A percentile compares a stretch with the other conserved stretches of the same genome.
These are phyloP conservation scores for Solanum microdontum DNA, from an alignment of 257 asterid species.

Conservation along the genomic window DNA sequence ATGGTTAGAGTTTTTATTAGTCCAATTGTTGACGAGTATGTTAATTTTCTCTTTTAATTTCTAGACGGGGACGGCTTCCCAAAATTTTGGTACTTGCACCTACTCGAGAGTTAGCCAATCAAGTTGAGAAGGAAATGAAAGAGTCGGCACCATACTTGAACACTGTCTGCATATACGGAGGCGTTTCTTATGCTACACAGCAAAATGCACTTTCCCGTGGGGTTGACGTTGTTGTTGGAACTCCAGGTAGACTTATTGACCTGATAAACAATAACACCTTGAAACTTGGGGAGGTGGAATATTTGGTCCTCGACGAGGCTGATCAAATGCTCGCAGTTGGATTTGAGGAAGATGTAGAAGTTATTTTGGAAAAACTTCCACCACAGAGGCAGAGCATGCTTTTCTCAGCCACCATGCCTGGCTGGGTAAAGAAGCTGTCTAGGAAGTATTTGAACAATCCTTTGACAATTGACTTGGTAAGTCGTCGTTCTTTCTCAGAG, in stretches of 20 bases:
- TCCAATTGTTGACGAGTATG: neutral
- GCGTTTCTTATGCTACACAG: constrained; percentile 69
- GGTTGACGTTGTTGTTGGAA: constrained; percentile 92
- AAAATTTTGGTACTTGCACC: constrained; percentile 91
- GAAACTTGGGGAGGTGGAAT: constrained; percentile 74
- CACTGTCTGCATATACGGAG: constrained; percentile 76
- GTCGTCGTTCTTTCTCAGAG: neutral
- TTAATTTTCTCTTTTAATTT: constrained; percentile 5
- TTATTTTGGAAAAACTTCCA: constrained; percentile 64
- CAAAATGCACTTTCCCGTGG: constrained; percentile 80
- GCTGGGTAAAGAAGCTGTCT: constrained; percentile 87
- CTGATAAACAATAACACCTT: constrained; percentile 53
- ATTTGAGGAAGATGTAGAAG: constrained; percentile 92
- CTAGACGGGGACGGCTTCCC: constrained; percentile 78
- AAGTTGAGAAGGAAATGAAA: constrained; percentile 81
- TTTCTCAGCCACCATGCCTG: constrained; percentile 98
- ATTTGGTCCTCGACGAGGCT: constrained; percentile 94
- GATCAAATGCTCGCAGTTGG: constrained; percentile 99
- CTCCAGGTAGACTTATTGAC: constrained; percentile 96
- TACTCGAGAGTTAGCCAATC: constrained; percentile 94
- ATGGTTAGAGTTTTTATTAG: neutral
- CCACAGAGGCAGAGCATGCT: constrained; percentile 92
- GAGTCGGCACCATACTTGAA: constrained; percentile 74
- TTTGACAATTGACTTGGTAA: constrained; percentile 79
- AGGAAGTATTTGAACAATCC: constrained; percentile 71